phyloP scores from a whole-genome alignment of 2,329 filamentous ascomycete species.

The Neopestalotiopsis rosae region DNA sequence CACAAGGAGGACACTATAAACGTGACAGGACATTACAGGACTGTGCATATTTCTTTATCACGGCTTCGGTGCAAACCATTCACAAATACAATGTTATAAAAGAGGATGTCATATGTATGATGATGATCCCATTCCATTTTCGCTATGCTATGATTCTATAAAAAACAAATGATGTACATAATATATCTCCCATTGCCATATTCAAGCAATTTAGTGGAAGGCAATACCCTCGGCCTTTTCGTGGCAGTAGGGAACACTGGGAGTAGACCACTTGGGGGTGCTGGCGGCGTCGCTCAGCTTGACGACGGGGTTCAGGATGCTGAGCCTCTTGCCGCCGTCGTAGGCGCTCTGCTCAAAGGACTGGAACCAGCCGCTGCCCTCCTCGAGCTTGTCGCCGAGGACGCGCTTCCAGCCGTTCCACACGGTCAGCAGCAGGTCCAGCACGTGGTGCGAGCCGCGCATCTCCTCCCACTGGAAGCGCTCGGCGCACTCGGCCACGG shows the following conservation, averaged over 20 bases:
- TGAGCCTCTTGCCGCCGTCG: constrained; percentile 25
- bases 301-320: constrained; percentile 31
- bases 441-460: constrained; percentile 32
- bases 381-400: constrained; percentile 26
- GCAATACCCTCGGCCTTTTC: constrained; percentile 20
- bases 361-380: constrained; percentile 31
- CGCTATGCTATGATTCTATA: constrained; percentile 2
- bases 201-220: not conserved
- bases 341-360: constrained; percentile 30
- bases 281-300: constrained; percentile 26
- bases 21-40: not conserved
- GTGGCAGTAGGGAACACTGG: constrained; percentile 30
- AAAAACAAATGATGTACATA: not conserved
- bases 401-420: constrained; percentile 31
- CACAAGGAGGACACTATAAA: too few relatives aligned
- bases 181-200: not conserved
- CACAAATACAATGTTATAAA: not conserved
- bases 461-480: constrained; percentile 33
- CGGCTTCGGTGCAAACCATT: too few relatives aligned
- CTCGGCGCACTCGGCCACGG: constrained; percentile 28
- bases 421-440: constrained; percentile 31
- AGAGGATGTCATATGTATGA: not conserved
- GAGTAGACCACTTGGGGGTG: constrained; percentile 26
- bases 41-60: too few relatives aligned
- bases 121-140: not conserved